Base-by-base conservation (phyloP, 2,329 filamentous ascomycete species). In the Capronia coronata region DNA sequence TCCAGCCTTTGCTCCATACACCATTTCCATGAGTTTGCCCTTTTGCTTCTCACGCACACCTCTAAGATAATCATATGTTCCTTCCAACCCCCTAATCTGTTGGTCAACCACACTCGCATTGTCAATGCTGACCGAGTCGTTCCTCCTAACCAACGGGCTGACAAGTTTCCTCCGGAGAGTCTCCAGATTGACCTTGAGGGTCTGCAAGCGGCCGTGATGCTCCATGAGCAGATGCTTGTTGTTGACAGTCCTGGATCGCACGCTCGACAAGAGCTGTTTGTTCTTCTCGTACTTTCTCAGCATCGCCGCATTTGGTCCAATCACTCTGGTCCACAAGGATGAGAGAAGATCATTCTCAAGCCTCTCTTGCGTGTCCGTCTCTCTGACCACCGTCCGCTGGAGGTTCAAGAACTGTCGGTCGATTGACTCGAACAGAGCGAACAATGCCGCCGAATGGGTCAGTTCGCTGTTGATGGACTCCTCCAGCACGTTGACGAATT, bases 251-350 rank as follows among this genome's bases (percentile, higher is more conserved):
- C 85, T 86, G 51, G 84, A 80, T 55, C 89, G 82, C 49, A 97
- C 84, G 57, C 84, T 84, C 43, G 77, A 79, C 19, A 97, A 79
- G 1, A 96, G 75, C 43, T 82, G 76, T 55, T 84, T 84, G 73
- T 97, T 97, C 69, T 86, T 87, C 66, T 95, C 88, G 68, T 89
- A 96, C 67, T 96, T 96, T 64, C 81, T 79, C n/a, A 95, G 75
- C 58, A 84, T 78, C 38, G 75, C 76, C 6, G 85, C 82, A 62
- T 86, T 84, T 32, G 84, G 75, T 1, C 89, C 90, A 1, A 96
- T 80, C 18, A 94, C 80, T 40, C 84, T 82, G 1, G 86, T 86
- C 91, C 91, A 97, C 7, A 96, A 77, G 2, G 82, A 84, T 1
- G 84, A 83, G 37, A 96, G 82, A 61, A 93, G 77, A 62, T 95